Base-by-base conservation (phyloP, 345 rosid species). In the Hevea brasiliensis region DNA sequence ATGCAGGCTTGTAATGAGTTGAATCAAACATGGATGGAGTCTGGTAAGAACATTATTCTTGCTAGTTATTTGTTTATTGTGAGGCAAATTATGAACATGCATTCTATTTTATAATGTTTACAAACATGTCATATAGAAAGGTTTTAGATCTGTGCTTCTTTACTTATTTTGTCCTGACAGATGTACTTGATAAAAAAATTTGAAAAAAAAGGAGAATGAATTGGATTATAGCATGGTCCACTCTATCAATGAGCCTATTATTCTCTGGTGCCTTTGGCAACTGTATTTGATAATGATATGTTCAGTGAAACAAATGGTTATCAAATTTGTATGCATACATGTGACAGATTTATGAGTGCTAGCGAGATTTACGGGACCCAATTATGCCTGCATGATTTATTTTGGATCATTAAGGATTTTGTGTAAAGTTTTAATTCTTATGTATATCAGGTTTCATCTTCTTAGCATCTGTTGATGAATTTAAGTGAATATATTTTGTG, bases 1-100 rank as follows among this genome's bases (percentile, higher is more conserved):
- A n/a, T 76, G 62, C 83, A 95, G 99, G 99, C 98, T 61, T 92
- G 98, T 84, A 95, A 92, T 83, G 99, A 95, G 85, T 83, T 95
- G 80, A 82, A 66, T 64, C 98, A 92, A 77, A 87, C 92, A 47
- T 94, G 99, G 99, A 90, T 92, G 99, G 97, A 92, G 80, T 92
- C 99, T 72, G 99, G 98, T 90, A 81, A 68, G 80, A 79, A 59
- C 44, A 65, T 61, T 27, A 18, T 71, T 68, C 32, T 65, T 45
- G 37, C 21, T 73, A 53, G 10, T 29, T 40, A 6, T 24, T 9
- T 66, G 11, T 67, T 53, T 51, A 51, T 40, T 68, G n/a, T 41
- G 62, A 53, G 26, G 20, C 29, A 17, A 70, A 45, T 73, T 53
- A 44, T 67, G 55, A 37, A 68, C 10, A 56, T 65, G 18, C 50